Percentiles rank a stretch among this genome's conserved stretches.
Evolutionary conservation across 148 eudicot genomes (phyloP).

Genomic region (Nepenthes gracilis): DNA sequence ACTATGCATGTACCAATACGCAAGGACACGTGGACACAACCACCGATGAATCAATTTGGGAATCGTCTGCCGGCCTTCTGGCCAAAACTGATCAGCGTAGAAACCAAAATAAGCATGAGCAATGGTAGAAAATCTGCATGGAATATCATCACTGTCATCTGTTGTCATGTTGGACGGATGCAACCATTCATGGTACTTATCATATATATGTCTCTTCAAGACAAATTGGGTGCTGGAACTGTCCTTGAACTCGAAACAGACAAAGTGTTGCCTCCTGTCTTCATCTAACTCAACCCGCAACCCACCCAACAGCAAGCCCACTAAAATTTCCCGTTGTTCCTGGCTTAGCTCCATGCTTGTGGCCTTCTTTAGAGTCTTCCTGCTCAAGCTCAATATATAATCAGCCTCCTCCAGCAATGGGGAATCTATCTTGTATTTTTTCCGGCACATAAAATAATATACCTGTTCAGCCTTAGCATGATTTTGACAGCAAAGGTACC

Average conservation of each 20-base stretch:
- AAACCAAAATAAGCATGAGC: slow-evolving; percentile 60
- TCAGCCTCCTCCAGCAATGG: slow-evolving; percentile 54
- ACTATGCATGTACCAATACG: slow-evolving; percentile 90
- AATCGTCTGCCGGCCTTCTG: slow-evolving; percentile 39
- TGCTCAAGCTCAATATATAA: slow-evolving; percentile 21
- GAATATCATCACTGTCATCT: slow-evolving; percentile 33
- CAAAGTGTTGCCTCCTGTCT: slow-evolving; percentile 27
- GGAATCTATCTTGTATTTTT: slow-evolving; percentile 55
- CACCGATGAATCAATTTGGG: slow-evolving; percentile 83
- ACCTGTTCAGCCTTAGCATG: slow-evolving; percentile 49
- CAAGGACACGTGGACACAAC: slow-evolving; percentile 86
- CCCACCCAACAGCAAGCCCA: slow-evolving; percentile 81
- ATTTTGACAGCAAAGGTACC: slow-evolving; percentile 38
- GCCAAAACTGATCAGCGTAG: slow-evolving; percentile 80
- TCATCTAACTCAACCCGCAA: slow-evolving; percentile 41
- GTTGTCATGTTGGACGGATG: slow-evolving; percentile 19
- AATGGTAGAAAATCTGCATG: slow-evolving; percentile 42
- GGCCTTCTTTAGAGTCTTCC: slow-evolving; percentile 33
- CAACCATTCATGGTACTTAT: slow-evolving; percentile 80
- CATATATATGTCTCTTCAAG: slow-evolving; percentile 52
- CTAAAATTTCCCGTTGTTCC: slow-evolving; percentile 76
- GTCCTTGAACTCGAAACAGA: slow-evolving; percentile 56
- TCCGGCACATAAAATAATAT: slow-evolving; percentile 57
- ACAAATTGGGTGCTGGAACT: slow-evolving; percentile 31
- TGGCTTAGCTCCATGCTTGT: slow-evolving; percentile 48